phyloP scores from a whole-genome alignment of 257 asterid species.

The Jaltomata sinuosa region DNA sequence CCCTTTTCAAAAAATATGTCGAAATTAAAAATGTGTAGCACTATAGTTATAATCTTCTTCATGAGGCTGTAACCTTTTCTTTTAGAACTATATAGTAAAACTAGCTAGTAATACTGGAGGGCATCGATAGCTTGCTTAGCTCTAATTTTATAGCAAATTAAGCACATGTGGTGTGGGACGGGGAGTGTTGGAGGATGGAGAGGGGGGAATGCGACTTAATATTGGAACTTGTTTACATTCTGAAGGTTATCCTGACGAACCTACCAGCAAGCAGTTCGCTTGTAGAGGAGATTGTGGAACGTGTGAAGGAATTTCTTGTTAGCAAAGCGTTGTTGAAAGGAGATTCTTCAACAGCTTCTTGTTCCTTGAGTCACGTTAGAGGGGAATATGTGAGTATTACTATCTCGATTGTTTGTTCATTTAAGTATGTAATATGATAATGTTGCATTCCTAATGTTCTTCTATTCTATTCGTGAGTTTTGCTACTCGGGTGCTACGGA shows the following conservation, averaged over 20 bases:
- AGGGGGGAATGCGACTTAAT: no score
- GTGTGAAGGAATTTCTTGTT: constrained; percentile 71
- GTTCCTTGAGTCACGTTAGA: constrained; percentile 60
- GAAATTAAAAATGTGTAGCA: background rate
- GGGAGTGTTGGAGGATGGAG: no score
- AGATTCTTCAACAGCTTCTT: constrained; percentile 40
- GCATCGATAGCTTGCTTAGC: background rate
- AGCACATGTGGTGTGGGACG: background rate
- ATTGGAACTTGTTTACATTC: no score
- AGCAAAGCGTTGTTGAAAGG: constrained; percentile 78
- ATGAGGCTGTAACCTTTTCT: background rate
- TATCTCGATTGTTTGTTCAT: no score
- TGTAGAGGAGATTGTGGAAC: constrained; percentile 72
- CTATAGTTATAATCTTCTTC: background rate
- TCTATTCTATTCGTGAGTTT: no score
- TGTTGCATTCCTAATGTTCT: no score
- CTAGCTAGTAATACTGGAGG: background rate
- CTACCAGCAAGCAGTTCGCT: constrained; percentile 93
- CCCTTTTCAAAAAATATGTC: background rate
- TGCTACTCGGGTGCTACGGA: constrained; percentile 59
- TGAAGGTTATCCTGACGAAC: no score
- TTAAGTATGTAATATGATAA: no score
- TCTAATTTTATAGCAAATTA: background rate
- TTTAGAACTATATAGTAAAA: background rate
- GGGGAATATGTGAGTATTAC: constrained; percentile 61